Conservation (phyloP, 768 basidiomycete genomes). For the Termitomyces sp. region DNA sequence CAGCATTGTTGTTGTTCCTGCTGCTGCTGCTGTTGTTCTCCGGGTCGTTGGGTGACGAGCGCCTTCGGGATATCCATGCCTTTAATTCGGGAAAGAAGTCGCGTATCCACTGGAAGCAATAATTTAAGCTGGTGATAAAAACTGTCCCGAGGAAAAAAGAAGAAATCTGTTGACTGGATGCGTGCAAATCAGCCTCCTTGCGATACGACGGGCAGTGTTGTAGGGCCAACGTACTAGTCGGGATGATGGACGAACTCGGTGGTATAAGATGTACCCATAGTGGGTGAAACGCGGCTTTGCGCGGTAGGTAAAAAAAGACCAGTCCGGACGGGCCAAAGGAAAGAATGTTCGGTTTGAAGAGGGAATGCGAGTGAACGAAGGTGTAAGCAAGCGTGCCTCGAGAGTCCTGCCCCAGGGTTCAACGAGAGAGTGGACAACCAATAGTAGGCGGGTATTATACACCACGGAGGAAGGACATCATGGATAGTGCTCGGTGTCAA, state of each 20-base stretch:
- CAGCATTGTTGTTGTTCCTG: too few species aligned
- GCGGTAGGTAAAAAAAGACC: neutral
- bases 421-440: neutral
- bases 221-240: conserved; percentile 7
- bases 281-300: neutral
- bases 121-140: conserved; percentile 15
- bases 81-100: neutral
- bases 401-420: conserved; percentile 9
- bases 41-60: neutral
- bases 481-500: neutral
- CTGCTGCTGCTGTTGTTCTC: too few species aligned
- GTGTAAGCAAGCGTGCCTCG: neutral
- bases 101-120: conserved; percentile 10
- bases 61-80: conserved; percentile 3
- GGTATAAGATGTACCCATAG: conserved; percentile 3
- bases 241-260: conserved; percentile 11
- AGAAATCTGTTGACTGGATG: conserved; percentile 13
- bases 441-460: neutral
- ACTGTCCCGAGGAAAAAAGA: conserved; percentile 15
- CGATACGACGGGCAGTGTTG: too few species aligned
- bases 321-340: conserved; percentile 4
- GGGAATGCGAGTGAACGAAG: neutral
- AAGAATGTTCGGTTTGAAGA: neutral
- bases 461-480: conserved; percentile 1
- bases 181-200: neutral